These are phyloP conservation scores for Diplodia intermedia DNA, from an alignment of 2,329 filamentous ascomycete species.

Conservation along the genomic window DNA sequence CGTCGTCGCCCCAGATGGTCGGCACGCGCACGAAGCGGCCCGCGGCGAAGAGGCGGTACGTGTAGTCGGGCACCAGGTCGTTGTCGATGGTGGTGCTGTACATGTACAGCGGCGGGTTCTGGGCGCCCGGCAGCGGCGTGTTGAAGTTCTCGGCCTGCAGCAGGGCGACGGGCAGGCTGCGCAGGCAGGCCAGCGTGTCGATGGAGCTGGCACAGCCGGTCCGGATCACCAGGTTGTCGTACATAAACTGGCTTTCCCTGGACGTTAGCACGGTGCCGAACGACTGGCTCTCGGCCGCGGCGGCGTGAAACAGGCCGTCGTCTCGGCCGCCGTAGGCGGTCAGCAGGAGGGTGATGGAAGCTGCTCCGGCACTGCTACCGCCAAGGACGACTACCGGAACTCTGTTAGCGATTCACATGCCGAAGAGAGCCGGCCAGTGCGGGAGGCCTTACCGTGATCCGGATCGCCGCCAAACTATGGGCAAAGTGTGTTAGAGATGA, in stretches of 20 bases:
- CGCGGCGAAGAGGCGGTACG: constrained; percentile 56
- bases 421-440: not conserved
- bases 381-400: constrained; percentile 63
- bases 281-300: constrained; percentile 61
- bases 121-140: constrained; percentile 55
- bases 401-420: constrained; percentile 2
- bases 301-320: constrained; percentile 60
- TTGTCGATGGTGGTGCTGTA: constrained; percentile 61
- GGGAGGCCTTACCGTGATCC: constrained; percentile 50
- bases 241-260: constrained; percentile 58
- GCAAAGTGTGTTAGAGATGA: not conserved
- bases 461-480: constrained; percentile 72
- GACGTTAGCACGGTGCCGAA: constrained; percentile 59
- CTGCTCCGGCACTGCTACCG: constrained; percentile 71
- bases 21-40: constrained; percentile 61
- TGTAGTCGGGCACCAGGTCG: constrained; percentile 59
- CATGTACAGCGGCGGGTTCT: constrained; percentile 55
- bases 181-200: constrained; percentile 59
- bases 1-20: constrained; percentile 62
- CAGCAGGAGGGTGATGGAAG: constrained; percentile 40
- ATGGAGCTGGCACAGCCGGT: constrained; percentile 52
- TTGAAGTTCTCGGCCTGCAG: constrained; percentile 57
- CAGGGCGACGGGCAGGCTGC: constrained; percentile 51
- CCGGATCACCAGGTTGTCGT: constrained; percentile 59
- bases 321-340: constrained; percentile 57